Evolutionary conservation across 2,329 filamentous ascomycete species (phyloP), one percentile per base, ranked within the genome.

Genomic region (Fusarium metavorans): DNA sequence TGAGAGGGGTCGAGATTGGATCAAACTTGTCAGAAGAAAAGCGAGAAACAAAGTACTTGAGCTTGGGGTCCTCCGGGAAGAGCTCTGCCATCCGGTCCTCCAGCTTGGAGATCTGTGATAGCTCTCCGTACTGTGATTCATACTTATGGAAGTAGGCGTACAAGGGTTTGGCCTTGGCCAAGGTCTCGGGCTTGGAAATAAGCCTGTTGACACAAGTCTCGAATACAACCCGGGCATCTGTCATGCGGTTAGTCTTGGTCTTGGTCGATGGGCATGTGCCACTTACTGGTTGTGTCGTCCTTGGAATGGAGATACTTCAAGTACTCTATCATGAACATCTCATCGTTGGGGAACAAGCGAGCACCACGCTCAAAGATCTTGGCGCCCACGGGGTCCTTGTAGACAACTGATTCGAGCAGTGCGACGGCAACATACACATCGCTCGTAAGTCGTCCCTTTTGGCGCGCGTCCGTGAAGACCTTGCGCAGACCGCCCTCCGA

Each of bases 301-400:
- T 94, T 95, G 14, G 94, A 93, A 78, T 98, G 93, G 69, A 99
- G 86, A 83, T 98, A 97, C 85, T 98, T 98, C 78, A 99, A 88
- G 82, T 99, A 98, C 83, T 98, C 95, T 61, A 99, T 89, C 73
- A 97, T 95, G 83, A 98, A 98, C 67, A 92, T 89, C 81, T 98
- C 95, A 79, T 98, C 96, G 58, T 97, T 94, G 0, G 96, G 96
- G 80, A 98, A 99, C 14, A 99, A 87, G 80, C 95, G 97, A 73
- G 96, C 92, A 23, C 97, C 97, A 54, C 96, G 93, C 81, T 99
- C 97, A 76, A 98, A 97, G 70, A 99, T 98, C 84, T 97, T 98
- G 50, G 93, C 94, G 2, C 95, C 96, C 1, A 97, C 94, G 1
- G 92, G 90, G 78, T 98, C 97, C 80, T 97, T 97, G 83, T 99